Conservation (phyloP, 1,284 basidiomycete species). For the Cryptococcus sp. region DNA sequence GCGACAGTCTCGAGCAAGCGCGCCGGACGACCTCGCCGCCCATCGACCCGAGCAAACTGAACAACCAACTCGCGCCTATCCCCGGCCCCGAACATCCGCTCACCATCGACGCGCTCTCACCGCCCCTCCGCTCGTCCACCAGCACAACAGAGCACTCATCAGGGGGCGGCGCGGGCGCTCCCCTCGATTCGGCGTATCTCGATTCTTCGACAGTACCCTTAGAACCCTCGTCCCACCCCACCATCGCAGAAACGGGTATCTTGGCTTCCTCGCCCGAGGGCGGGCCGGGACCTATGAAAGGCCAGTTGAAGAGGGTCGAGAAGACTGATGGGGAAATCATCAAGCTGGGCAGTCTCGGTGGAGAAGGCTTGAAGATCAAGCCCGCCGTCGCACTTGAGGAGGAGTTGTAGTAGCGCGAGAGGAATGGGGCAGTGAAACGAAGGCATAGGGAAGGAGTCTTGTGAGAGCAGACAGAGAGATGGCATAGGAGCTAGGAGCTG, state of each 20-base stretch:
- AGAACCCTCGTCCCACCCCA: constrained; percentile 40
- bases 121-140: background rate
- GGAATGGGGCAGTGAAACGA: background rate
- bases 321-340: constrained; percentile 37
- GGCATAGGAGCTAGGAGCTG: too few relatives aligned
- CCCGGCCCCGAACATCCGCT: constrained; percentile 12
- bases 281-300: constrained; percentile 35
- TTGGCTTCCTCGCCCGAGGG: constrained; percentile 6
- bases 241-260: constrained; percentile 49
- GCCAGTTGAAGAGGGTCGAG: constrained; percentile 44
- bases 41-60: constrained; percentile 45
- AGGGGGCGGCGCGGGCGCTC: background rate
- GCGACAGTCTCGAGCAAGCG: too few relatives aligned
- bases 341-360: constrained; percentile 46
- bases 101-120: constrained; percentile 19
- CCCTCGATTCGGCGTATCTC: constrained; percentile 39
- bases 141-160: background rate
- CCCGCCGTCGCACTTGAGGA: constrained; percentile 21
- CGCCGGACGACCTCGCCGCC: constrained; percentile 27
- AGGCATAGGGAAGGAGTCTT: background rate
- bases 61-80: constrained; percentile 40
- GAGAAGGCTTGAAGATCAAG: constrained; percentile 43
- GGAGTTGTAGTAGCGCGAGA: background rate
- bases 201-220: constrained; percentile 19
- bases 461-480: too few relatives aligned